A percentile compares a stretch with the other conserved stretches of the same genome.
phyloP scores from a whole-genome alignment of 257 asterid genomes.

The Solanum medicagineum region DNA sequence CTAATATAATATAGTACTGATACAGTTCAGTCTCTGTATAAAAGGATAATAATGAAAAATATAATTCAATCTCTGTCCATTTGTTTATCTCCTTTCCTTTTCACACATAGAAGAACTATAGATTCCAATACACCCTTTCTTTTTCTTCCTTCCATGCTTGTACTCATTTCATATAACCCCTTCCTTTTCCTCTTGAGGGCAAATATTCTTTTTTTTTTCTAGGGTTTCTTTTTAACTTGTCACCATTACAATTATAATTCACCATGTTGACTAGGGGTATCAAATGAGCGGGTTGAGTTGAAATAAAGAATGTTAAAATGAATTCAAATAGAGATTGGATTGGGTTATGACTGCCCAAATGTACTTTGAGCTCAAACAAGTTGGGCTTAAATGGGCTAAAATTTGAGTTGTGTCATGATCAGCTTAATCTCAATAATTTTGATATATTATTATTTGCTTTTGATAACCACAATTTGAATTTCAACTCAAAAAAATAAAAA shows the following conservation, averaged over 20 bases:
- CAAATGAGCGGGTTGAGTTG: too few relatives aligned
- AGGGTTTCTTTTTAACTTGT: neutral
- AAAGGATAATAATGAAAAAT: too few relatives aligned
- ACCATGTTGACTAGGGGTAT: neutral
- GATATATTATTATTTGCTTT: too few relatives aligned
- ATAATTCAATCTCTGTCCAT: neutral
- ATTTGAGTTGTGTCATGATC: too few relatives aligned
- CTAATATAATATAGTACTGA: neutral
- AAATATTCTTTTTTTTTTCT: neutral
- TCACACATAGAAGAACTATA: neutral
- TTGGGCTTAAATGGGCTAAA: too few relatives aligned
- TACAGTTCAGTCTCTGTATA: neutral
- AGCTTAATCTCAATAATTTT: too few relatives aligned
- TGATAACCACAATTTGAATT: too few relatives aligned
- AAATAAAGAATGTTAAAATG: too few relatives aligned
- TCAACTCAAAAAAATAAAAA: too few relatives aligned
- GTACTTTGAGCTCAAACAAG: too few relatives aligned
- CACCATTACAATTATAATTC: neutral
- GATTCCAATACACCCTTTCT: neutral
- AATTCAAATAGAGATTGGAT: too few relatives aligned
- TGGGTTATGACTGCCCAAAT: too few relatives aligned
- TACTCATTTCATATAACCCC: neutral
- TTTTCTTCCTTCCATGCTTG: neutral
- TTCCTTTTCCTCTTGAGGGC: neutral
- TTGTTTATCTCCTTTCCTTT: slow-evolving; percentile 1